These are phyloP conservation scores for Zoysia japonica DNA, from an alignment of 176 grass and related monocot species.

Conservation along the genomic window DNA sequence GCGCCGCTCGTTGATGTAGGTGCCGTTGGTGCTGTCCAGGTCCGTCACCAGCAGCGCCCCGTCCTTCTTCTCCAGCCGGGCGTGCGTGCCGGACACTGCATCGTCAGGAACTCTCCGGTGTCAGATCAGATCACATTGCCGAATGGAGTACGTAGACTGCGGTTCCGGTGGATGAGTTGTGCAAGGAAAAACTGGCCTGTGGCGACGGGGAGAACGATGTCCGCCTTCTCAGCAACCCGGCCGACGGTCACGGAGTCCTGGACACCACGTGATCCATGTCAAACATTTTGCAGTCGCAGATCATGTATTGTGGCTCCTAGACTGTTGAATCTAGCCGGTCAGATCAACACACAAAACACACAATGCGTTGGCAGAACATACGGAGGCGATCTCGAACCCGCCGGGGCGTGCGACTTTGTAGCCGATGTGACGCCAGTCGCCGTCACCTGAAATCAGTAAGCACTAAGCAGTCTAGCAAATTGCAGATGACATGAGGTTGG, in stretches of 20 bases:
- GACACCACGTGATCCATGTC: background rate
- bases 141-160: no score
- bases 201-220: slow-evolving; percentile 75
- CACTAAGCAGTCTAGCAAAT: background rate
- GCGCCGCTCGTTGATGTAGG: slow-evolving; percentile 70
- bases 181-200: slow-evolving; percentile 53
- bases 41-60: slow-evolving; percentile 68
- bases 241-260: slow-evolving; percentile 67
- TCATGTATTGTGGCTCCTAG: no score
- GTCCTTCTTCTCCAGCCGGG: slow-evolving; percentile 66
- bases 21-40: slow-evolving; percentile 88
- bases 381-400: slow-evolving; percentile 69
- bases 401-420: slow-evolving; percentile 66
- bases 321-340: background rate
- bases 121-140: background rate
- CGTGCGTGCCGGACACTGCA: slow-evolving; percentile 73
- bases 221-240: slow-evolving; percentile 58
- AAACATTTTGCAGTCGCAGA: background rate
- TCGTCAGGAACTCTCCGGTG: no score
- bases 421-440: slow-evolving; percentile 71
- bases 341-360: background rate
- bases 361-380: slow-evolving; percentile 14
- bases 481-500: background rate
- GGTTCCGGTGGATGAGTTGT: background rate
- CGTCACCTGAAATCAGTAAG: slow-evolving; percentile 59